Evolutionary conservation across 2,329 filamentous ascomycete species (phyloP), one percentile per base, ranked within the genome.

Genomic region (Pyricularia grisea): DNA sequence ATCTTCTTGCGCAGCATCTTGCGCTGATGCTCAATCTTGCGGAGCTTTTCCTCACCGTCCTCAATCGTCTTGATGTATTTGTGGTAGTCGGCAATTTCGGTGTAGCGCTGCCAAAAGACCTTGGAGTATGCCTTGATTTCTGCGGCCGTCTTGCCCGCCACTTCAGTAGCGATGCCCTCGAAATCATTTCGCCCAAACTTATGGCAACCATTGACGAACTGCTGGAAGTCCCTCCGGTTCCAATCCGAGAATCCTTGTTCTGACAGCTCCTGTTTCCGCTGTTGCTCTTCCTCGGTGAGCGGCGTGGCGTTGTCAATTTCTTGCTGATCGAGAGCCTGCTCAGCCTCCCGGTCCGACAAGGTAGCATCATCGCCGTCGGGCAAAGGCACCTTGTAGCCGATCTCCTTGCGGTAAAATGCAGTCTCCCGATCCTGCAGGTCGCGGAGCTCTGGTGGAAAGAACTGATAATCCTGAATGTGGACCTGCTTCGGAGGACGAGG

Each of bases 211-310:
- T 98, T 97, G 80, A 99, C 86, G 78, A 99, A 99, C 74, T 98
- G 95, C 77, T 98, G 94, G 81, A 98, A 99, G 78, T 99, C 96
- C 74, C 96, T 90, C 74, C 93, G 91, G 81, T 97, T 98, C 95
- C 96, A 99, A 42, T 95, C 90, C 2, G 89, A 90, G 74, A 99
- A 99, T 10, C 96, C 95, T 77, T 95, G 87, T 68, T 89, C 85
- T 1, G 93, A 92, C 69, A 99, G 85, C 42, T 84, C 84, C 71
- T 92, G 88, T 80, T 99, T 99, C 79, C 96, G 91, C 50, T 90
- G 90, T 73, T 91, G 89, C 78, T 99, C 95, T 71, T 93, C 92
- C 75, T 97, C 93, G 0, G 92, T 97, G 73, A 99, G 81, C 0
- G 94, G 89, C 63, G 90, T 90, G 1, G 95, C 94, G 73, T 94